These are phyloP conservation scores for Wallacemonas sp. DNA, from an alignment of 208 protist species.

Conservation along the genomic window DNA sequence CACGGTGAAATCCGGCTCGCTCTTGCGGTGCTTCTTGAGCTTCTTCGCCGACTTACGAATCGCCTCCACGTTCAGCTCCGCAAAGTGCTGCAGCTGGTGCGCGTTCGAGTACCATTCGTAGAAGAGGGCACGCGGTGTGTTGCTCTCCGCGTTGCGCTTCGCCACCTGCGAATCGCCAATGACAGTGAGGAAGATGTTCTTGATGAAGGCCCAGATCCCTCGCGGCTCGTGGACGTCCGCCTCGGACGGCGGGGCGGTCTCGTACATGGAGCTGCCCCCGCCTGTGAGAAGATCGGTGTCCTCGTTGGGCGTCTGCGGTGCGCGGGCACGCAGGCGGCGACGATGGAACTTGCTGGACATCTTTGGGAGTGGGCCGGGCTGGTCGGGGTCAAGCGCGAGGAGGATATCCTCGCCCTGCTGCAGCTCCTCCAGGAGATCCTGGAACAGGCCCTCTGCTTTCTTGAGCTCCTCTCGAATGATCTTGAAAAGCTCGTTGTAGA, in stretches of 20 bases:
- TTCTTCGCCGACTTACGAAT: constrained; percentile 89
- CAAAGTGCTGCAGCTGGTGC: constrained; percentile 89
- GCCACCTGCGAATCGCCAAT: constrained; percentile 77
- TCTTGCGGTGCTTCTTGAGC: constrained; percentile 79
- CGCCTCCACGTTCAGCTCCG: constrained; percentile 87
- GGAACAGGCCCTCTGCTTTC: constrained; percentile 70
- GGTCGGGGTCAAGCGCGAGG: constrained; percentile 60
- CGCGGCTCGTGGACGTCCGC: background rate
- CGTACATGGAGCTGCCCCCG: constrained; percentile 32
- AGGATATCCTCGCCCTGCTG: constrained; percentile 68
- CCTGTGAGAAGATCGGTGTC: constrained; percentile 31
- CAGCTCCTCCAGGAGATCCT: constrained; percentile 78
- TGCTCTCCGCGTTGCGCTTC: constrained; percentile 46
- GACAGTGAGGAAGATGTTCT: constrained; percentile 70
- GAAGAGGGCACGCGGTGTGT: constrained; percentile 77
- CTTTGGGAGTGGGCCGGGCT: constrained; percentile 30
- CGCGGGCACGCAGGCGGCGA: constrained; percentile 31
- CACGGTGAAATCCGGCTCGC: constrained; percentile 70
- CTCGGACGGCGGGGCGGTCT: constrained; percentile 25
- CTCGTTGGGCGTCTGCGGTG: constrained; percentile 23
- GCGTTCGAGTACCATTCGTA: constrained; percentile 89
- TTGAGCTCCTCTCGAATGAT: constrained; percentile 72
- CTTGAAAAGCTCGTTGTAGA: constrained; percentile 75
- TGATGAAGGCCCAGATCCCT: constrained; percentile 42
- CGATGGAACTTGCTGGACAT: constrained; percentile 56